A percentile compares a stretch with the other conserved stretches of the same genome.
Conservation (phyloP, 768 basidiomycete genomes). For the Tylopilus rubrobrunneus region DNA sequence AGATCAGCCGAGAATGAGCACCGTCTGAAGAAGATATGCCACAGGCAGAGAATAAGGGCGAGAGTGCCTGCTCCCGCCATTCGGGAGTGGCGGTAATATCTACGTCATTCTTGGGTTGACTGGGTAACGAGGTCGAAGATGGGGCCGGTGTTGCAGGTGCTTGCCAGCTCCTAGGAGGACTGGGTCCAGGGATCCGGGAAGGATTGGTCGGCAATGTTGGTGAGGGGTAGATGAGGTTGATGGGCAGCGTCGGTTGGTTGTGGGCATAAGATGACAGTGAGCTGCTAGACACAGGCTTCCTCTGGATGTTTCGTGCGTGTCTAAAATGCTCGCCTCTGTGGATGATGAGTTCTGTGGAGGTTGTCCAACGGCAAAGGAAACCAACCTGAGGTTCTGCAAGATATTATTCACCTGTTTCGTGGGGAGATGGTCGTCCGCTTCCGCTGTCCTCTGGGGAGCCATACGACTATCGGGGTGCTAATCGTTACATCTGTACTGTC, state of each 20-base stretch:
- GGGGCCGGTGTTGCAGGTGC: constrained; percentile 21
- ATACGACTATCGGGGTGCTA: constrained; percentile 1
- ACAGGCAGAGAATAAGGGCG: constrained; percentile 39
- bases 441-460: constrained; percentile 7
- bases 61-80: constrained; percentile 58
- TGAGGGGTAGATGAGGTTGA: constrained; percentile 36
- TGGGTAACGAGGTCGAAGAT: background rate
- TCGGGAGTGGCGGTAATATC: constrained; percentile 26
- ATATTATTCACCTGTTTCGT: constrained; percentile 28
- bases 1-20: constrained; percentile 5
- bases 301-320: constrained; percentile 52
- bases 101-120: constrained; percentile 10
- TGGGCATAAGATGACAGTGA: constrained; percentile 24
- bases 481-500: constrained; percentile 2
- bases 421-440: constrained; percentile 5
- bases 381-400: constrained; percentile 28
- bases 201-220: background rate
- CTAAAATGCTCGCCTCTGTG: constrained; percentile 70
- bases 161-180: constrained; percentile 58
- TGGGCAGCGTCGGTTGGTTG: constrained; percentile 45
- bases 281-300: constrained; percentile 16
- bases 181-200: constrained; percentile 42
- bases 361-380: background rate
- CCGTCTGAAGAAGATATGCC: background rate
- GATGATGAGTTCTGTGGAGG: background rate